Conservation (phyloP, 805 yeast species). For the Lipomyces oligophaga region DNA sequence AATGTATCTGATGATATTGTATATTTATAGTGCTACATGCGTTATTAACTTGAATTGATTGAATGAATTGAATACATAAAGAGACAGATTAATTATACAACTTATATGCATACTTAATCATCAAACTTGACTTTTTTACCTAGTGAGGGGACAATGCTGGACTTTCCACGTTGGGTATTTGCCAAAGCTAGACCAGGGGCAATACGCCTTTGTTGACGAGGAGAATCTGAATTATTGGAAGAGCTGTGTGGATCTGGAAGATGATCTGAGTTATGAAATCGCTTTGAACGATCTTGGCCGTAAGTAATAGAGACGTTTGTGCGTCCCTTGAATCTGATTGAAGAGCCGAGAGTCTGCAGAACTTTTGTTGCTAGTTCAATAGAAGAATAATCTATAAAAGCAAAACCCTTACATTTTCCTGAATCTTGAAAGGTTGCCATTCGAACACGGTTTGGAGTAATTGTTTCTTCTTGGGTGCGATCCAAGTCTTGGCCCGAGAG, state of each 20-base stretch:
- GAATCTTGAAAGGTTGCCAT: conserved; percentile 98
- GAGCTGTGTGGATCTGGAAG: not conserved
- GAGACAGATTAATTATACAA: too few species aligned
- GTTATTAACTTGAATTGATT: too few species aligned
- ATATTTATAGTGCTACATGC: too few species aligned
- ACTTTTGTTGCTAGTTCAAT: conserved; percentile 82
- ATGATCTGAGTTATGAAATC: not conserved
- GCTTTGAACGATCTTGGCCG: conserved; percentile 83
- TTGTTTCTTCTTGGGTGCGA: conserved; percentile 42
- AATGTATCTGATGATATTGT: too few species aligned
- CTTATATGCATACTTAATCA: too few species aligned
- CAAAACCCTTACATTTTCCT: conserved; percentile 96
- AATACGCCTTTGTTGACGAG: conserved; percentile 3
- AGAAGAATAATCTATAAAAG: conserved; percentile 80
- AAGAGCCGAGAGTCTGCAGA: conserved; percentile 65
- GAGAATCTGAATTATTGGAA: not conserved
- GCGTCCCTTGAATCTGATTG: conserved; percentile 60
- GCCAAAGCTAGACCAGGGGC: conserved; percentile 80
- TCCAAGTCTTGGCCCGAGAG: conserved; percentile 59
- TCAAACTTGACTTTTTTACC: conserved; percentile 76
- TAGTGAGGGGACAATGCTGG: conserved; percentile 82
- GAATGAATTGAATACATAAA: too few species aligned
- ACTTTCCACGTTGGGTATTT: conserved; percentile 80
- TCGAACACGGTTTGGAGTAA: conserved; percentile 73
- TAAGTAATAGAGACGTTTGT: conserved; percentile 69